These are phyloP conservation scores for Pleurotus tuoliensis DNA, from an alignment of 768 basidiomycete genomes.

Conservation along the genomic window DNA sequence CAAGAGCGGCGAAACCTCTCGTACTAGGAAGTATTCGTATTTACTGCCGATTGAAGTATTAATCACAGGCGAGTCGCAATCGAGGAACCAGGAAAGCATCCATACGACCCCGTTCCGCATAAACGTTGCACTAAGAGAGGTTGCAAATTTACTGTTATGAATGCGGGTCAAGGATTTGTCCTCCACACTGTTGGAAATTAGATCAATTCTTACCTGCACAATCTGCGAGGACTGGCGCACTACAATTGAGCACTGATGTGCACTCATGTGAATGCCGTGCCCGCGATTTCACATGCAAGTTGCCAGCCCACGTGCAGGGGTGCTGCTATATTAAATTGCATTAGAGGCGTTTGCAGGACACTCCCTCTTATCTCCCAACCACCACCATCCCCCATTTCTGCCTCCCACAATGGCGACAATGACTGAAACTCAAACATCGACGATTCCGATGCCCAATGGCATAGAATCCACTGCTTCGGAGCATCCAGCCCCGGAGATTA, in stretches of 20 bases:
- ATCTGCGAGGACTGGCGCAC: not conserved
- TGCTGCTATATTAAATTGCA: not conserved
- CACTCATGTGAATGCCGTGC: not conserved
- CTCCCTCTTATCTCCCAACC: slow-evolving; percentile 3
- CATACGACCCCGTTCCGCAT: too few relatives aligned
- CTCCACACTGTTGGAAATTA: too few relatives aligned
- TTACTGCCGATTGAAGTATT: too few relatives aligned
- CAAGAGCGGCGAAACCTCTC: too few relatives aligned
- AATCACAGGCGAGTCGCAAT: too few relatives aligned
- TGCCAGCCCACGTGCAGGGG: slow-evolving; percentile 1
- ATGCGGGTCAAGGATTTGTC: too few relatives aligned
- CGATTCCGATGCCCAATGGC: slow-evolving; percentile 14
- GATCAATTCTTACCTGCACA: too few relatives aligned
- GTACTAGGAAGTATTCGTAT: too few relatives aligned
- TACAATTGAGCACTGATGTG: not conserved
- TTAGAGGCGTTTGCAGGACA: not conserved
- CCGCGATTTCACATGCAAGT: slow-evolving; percentile 2
- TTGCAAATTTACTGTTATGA: too few relatives aligned
- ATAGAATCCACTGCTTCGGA: slow-evolving; percentile 16
- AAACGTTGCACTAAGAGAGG: too few relatives aligned
- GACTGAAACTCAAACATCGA: slow-evolving; percentile 18
- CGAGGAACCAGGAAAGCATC: too few relatives aligned
- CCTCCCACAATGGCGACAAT: slow-evolving; percentile 15
- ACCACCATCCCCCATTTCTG: not conserved
- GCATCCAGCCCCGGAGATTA: slow-evolving; percentile 48